These are phyloP conservation scores for Sclerospora graminicola DNA, from an alignment of 352 stramenopile genomes.

Conservation along the genomic window DNA sequence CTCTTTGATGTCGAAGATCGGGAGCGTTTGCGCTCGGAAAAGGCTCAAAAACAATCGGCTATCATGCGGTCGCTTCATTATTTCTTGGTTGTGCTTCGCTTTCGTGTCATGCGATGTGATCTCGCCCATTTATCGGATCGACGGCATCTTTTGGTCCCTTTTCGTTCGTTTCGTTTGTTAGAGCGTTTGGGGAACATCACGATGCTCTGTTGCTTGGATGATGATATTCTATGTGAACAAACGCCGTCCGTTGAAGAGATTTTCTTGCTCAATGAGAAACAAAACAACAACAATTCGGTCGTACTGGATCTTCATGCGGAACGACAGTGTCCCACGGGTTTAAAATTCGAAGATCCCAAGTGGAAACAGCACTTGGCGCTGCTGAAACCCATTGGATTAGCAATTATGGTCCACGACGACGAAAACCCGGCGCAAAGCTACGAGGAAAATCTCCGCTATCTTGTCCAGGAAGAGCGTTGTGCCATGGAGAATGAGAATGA, in stretches of 20 bases:
- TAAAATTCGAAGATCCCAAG: constrained; percentile 84
- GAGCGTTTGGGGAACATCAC: constrained; percentile 76
- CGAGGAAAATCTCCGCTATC: constrained; percentile 54
- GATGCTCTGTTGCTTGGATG: constrained; percentile 84
- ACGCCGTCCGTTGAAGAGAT: constrained; percentile 75
- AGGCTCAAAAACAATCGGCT: constrained; percentile 51
- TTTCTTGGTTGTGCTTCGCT: constrained; percentile 55
- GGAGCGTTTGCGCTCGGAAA: constrained; percentile 64
- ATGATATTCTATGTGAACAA: constrained; percentile 79
- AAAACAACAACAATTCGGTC: constrained; percentile 35
- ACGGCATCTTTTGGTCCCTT: constrained; percentile 41
- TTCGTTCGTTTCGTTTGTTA: constrained; percentile 67
- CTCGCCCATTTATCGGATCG: constrained; percentile 37
- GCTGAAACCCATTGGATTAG: constrained; percentile 71
- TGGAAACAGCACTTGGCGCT: constrained; percentile 69
- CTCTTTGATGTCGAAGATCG: constrained; percentile 80
- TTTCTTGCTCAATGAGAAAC: constrained; percentile 73
- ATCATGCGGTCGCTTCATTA: constrained; percentile 64
- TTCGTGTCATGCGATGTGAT: constrained; percentile 44
- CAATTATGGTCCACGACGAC: constrained; percentile 72
- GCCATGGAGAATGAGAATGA: too few species aligned
- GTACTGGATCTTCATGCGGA: constrained; percentile 78
- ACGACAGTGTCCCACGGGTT: constrained; percentile 51
- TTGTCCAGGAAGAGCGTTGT: constrained; percentile 45
- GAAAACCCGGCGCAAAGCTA: constrained; percentile 60